These are phyloP conservation scores for Drosera capensis DNA, from an alignment of 148 eudicot genomes.

Conservation along the genomic window DNA sequence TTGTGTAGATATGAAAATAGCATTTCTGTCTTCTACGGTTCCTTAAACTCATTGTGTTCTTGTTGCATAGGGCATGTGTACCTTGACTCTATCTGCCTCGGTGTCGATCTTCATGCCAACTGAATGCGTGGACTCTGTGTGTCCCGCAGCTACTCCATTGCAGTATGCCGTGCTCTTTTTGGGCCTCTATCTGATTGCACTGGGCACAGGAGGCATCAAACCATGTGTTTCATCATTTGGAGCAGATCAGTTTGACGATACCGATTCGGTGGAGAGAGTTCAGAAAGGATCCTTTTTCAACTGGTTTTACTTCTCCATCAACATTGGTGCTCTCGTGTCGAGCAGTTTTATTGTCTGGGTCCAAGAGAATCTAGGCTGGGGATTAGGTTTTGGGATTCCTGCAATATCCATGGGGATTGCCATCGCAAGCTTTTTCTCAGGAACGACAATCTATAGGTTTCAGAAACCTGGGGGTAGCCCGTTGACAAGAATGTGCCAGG, in stretches of 20 bases:
- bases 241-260: conserved; percentile 65
- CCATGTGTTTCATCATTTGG: conserved; percentile 46
- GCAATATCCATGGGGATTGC: conserved; percentile 50
- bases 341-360: conserved; percentile 47
- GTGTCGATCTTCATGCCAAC: conserved; percentile 24
- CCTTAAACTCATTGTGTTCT: no score
- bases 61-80: conserved; percentile 38
- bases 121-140: conserved; percentile 28
- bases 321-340: conserved; percentile 45
- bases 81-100: conserved; percentile 31
- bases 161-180: conserved; percentile 29
- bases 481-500: conserved; percentile 50
- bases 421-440: conserved; percentile 38
- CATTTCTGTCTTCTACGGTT: no score
- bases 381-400: conserved; percentile 52
- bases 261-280: conserved; percentile 37
- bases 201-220: conserved; percentile 42
- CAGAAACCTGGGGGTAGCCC: conserved; percentile 65
- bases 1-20: no score
- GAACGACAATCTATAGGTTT: conserved; percentile 45
- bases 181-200: conserved; percentile 39
- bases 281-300: conserved; percentile 62
- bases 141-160: conserved; percentile 33
- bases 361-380: conserved; percentile 66
- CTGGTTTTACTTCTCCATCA: conserved; percentile 52